These are phyloP conservation scores for Silene conica DNA, from an alignment of 148 eudicot species.

Conservation along the genomic window DNA sequence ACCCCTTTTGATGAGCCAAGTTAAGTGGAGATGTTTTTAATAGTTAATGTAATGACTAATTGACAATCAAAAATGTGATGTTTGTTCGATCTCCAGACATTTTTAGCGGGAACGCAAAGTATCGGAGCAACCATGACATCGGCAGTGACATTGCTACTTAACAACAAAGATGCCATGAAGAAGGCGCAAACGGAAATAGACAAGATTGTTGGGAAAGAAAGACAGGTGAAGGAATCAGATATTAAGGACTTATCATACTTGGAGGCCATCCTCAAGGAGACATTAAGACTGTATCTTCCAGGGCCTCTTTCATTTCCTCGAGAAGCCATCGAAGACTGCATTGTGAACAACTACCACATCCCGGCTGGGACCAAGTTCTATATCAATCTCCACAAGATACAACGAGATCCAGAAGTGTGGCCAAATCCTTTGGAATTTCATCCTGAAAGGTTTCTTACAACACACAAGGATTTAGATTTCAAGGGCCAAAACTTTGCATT, in stretches of 20 bases:
- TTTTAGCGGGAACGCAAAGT: conserved; percentile 24
- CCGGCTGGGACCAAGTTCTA: conserved; percentile 14
- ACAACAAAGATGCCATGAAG: conserved; percentile 12
- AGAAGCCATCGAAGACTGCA: conserved; percentile 17
- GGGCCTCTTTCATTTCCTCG: conserved; percentile 19
- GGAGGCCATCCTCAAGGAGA: conserved; percentile 22
- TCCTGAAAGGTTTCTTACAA: conserved; percentile 25
- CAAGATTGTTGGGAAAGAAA: conserved; percentile 17
- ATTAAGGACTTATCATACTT: conserved; percentile 19
- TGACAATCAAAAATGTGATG: too few relatives aligned
- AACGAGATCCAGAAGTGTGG: conserved; percentile 23
- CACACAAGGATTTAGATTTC: conserved; percentile 17
- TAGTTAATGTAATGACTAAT: too few relatives aligned
- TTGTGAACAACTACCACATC: conserved; percentile 14
- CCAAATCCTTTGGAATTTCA: conserved; percentile 14
- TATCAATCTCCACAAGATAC: conserved; percentile 24
- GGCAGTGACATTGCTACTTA: conserved; percentile 28
- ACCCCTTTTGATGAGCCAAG: too few relatives aligned
- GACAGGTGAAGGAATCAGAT: conserved; percentile 26
- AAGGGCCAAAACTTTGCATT: conserved; percentile 11
- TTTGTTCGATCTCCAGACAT: neutral
- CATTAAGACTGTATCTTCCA: conserved; percentile 18
- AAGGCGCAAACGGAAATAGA: conserved; percentile 26
- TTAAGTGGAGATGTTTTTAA: too few relatives aligned
- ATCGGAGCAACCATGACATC: conserved; percentile 23